phyloP scores from a whole-genome alignment of 2,329 filamentous ascomycete genomes.

The Tolypocladium album region DNA sequence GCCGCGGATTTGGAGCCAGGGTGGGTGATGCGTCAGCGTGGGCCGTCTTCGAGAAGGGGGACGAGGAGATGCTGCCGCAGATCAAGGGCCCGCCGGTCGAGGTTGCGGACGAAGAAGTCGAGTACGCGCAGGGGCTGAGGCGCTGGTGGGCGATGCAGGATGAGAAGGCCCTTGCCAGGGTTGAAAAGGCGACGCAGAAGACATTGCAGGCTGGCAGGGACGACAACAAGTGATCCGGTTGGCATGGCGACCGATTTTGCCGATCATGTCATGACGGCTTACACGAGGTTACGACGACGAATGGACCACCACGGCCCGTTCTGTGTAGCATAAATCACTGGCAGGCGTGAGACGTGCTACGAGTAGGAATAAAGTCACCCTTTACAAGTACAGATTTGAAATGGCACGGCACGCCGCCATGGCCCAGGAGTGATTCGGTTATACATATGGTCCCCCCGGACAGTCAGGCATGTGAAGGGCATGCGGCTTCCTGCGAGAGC shows the following conservation, averaged over 20 bases:
- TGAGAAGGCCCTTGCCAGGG: constrained; percentile 30
- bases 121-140: constrained; percentile 36
- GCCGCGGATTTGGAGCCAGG: constrained; percentile 43
- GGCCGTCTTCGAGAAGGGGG: constrained; percentile 45
- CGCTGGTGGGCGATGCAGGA: constrained; percentile 40
- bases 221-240: constrained; percentile 11
- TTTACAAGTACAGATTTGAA: neutral
- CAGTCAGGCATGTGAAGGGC: neutral
- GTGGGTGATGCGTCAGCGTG: constrained; percentile 47
- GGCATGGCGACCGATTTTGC: neutral
- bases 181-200: constrained; percentile 35
- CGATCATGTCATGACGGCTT: neutral
- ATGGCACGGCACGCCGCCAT: neutral
- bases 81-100: constrained; percentile 51
- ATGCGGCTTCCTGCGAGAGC: neutral
- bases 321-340: neutral
- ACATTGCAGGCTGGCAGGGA: constrained; percentile 15
- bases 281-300: neutral
- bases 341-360: neutral
- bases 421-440: neutral
- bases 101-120: constrained; percentile 36
- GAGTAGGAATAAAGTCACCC: neutral
- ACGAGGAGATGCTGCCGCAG: constrained; percentile 32
- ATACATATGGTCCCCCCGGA: neutral
- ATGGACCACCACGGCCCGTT: neutral